Evolutionary conservation across 805 yeast genomes (phyloP).

Genomic region (Spencermartinsiella europaea): DNA sequence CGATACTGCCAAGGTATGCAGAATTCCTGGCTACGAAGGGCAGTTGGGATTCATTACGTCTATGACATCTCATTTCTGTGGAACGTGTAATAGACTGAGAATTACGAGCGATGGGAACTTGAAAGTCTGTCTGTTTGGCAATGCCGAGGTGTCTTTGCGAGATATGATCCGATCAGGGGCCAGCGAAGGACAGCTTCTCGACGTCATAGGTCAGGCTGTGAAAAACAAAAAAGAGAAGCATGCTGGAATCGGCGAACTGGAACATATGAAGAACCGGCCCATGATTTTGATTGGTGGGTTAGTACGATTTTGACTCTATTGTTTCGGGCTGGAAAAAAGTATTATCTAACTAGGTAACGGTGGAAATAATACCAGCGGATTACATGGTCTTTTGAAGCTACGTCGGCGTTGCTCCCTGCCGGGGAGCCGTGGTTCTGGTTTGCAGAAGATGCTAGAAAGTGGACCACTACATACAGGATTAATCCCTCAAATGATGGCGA

Average conservation of each 20-base stretch:
- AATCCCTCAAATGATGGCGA: too few relatives aligned
- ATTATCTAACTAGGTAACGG: too few relatives aligned
- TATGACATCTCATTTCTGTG: constrained; percentile 50
- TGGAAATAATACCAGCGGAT: too few relatives aligned
- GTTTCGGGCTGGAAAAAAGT: too few relatives aligned
- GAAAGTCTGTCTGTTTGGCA: constrained; percentile 51
- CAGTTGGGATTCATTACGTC: constrained; percentile 50
- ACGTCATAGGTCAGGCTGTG: constrained; percentile 43
- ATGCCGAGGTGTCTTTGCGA: constrained; percentile 44
- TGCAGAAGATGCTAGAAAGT: too few relatives aligned
- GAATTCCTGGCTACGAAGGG: constrained; percentile 41
- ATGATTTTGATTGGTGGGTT: constrained; percentile 56
- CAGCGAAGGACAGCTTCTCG: constrained; percentile 34
- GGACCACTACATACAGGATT: too few relatives aligned
- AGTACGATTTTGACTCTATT: constrained; percentile 6
- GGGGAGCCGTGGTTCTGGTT: too few relatives aligned
- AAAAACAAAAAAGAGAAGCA: constrained; percentile 45
- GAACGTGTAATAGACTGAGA: constrained; percentile 47
- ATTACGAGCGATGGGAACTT: constrained; percentile 51
- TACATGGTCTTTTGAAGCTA: too few relatives aligned
- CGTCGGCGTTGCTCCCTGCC: too few relatives aligned
- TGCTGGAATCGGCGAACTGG: constrained; percentile 46
- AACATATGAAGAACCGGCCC: constrained; percentile 46
- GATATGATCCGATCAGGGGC: constrained; percentile 39
- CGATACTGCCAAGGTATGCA: constrained; percentile 47